phyloP scores from a whole-genome alignment of 2,329 filamentous ascomycete genomes.

The Curvularia hawaiiensis region DNA sequence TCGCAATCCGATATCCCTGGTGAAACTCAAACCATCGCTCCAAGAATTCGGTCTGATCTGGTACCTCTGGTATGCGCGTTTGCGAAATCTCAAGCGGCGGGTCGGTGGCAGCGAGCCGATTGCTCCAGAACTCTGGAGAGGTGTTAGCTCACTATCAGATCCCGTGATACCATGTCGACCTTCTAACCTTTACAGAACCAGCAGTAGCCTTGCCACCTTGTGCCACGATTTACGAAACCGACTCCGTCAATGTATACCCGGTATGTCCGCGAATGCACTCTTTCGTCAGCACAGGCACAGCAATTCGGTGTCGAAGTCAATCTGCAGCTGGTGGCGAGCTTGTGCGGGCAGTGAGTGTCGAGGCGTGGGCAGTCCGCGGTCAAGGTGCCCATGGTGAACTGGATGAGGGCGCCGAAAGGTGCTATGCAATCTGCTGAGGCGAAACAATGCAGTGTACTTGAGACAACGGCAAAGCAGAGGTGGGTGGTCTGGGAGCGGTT shows the following conservation, averaged over 20 bases:
- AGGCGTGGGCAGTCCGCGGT: conserved; percentile 46
- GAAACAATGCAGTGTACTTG: too few species aligned
- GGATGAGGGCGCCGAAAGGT: not conserved
- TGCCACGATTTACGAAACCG: conserved; percentile 56
- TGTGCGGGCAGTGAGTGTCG: conserved; percentile 48
- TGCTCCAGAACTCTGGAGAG: conserved; percentile 54
- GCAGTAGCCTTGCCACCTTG: conserved; percentile 57
- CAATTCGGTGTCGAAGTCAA: conserved; percentile 49
- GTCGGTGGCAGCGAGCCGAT: conserved; percentile 51
- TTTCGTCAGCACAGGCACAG: conserved; percentile 50
- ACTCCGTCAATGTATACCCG: conserved; percentile 56
- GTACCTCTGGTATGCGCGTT: conserved; percentile 54
- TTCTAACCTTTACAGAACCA: conserved; percentile 55
- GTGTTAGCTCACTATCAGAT: conserved; percentile 10
- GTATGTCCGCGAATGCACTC: conserved; percentile 51
- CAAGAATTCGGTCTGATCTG: conserved; percentile 55
- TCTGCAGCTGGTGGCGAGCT: conserved; percentile 50
- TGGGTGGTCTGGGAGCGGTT: not conserved
- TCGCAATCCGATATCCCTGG: conserved; percentile 51
- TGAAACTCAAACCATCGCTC: conserved; percentile 57
- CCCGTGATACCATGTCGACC: too few species aligned
- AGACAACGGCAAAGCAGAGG: not conserved
- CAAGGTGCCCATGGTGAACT: conserved; percentile 45
- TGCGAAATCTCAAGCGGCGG: conserved; percentile 49
- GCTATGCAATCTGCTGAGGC: not conserved